Evolutionary conservation across 768 basidiomycete genomes (phyloP), one percentile per base, ranked within the genome.

Genomic region (Lactarius akahatsu): DNA sequence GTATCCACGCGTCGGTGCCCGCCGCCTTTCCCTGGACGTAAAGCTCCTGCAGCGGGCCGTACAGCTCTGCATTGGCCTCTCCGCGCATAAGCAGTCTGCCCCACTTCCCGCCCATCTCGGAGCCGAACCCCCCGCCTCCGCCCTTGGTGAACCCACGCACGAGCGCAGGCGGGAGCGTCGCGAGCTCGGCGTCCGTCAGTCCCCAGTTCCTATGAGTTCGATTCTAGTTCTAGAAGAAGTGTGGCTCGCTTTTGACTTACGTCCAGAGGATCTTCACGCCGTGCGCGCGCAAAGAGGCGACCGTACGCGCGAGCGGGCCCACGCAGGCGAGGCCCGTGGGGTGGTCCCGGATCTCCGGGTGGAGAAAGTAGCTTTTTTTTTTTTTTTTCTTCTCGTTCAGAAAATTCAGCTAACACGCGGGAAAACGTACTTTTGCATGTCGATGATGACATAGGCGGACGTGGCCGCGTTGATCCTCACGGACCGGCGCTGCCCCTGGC

Each of bases 1-100:
- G 84, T 59, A 89, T 85, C 87, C 87, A 89, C 67, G 87, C 80
- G 74, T 90, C 87, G 11, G 85, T 86, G 0, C 86, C 86, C 7
- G 74, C 76, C 15, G 80, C 75, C 66, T 79, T 76, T 20, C 87
- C 87, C 59, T 81, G 78, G 61, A 82, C 56, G 70, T 81, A 88
- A 67, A 83, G 80, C 0, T 75, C 77, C 67, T 88, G 86, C 40
- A 90, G 77, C 10, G 86, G 86, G 0, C 84, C 86, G 75, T 89
- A 89, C 58, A 88, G 76, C 45, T 83, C 83, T 3, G 86, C 79
- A 73, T 89, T 89, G 64, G 76, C 78, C 57, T 78, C 80, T 57
- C 77, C 86, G 62, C 87, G 79, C 86, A 89, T 87, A 68, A 82
- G 72, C 13, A 86, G 73, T 58, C 81, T 78, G 41, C 87, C 87